A percentile compares a stretch with the other conserved stretches of the same genome.
Evolutionary conservation across 139 green algal species (phyloP).

Genomic region (Gonium pectorale): DNA sequence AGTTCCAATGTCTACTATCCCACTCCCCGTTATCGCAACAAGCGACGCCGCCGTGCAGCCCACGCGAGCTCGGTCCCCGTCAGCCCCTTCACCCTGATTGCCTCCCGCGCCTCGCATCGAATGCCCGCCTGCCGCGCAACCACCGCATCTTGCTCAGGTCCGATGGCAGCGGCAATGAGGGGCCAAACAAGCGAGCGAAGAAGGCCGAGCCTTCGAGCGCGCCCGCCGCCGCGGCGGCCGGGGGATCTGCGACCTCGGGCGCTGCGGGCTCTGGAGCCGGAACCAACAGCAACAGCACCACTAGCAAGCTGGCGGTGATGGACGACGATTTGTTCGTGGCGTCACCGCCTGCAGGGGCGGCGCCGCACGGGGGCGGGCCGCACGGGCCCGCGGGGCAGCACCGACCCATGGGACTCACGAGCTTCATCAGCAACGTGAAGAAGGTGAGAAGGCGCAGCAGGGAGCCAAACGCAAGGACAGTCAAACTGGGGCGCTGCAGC

Average conservation of each 20-base stretch:
- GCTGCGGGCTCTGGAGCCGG: background rate
- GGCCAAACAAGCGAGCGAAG: constrained; percentile 34
- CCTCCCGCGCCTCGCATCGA: too few relatives aligned
- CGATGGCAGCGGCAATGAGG: background rate
- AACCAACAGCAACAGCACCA: background rate
- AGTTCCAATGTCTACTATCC: too few relatives aligned
- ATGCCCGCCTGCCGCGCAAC: too few relatives aligned
- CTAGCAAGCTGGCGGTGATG: constrained; percentile 33
- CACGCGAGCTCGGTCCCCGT: too few relatives aligned
- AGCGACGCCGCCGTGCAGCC: too few relatives aligned
- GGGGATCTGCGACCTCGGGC: background rate
- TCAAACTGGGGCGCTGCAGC: too few relatives aligned
- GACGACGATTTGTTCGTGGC: constrained; percentile 27
- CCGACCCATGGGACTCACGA: background rate
- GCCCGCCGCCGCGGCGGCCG: background rate
- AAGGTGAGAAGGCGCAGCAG: background rate
- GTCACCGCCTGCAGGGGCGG: background rate
- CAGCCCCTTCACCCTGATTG: too few relatives aligned
- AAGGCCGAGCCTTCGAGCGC: background rate
- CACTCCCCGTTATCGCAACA: too few relatives aligned
- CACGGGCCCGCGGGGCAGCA: constrained; percentile 1
- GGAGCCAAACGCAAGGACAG: too few relatives aligned
- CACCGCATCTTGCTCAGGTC: too few relatives aligned
- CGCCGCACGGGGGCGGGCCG: background rate
- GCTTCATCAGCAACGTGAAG: background rate